Base-by-base conservation (phyloP, 2,329 filamentous ascomycete species). In the Claviceps sp. region DNA sequence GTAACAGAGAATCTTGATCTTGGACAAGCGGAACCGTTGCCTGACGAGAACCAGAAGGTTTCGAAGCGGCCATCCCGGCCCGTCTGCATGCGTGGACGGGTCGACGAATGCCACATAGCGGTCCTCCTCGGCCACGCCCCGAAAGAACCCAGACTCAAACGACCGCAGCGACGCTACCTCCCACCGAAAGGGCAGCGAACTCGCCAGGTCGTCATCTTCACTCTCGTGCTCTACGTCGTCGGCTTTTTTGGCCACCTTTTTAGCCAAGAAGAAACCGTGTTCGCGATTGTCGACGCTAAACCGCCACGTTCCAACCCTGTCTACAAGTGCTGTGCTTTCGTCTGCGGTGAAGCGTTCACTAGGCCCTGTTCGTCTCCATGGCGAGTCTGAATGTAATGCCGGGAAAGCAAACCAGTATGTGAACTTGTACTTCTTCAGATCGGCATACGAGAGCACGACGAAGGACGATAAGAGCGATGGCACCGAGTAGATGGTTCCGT, bases 381-480 rank as follows among this genome's bases (percentile, higher is more conserved):
- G 74, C 1, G 89, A 88, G 51, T 91, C 84, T 4, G 91, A 95
- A 65, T 95, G 90, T 45, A 98, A 76, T 16, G 91, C 89, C 1
- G 93, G 93, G 62, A 95, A 98, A 5, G 86, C 91, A 67, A 97
- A 97, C 82, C 94, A 95, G 70, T 97, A 97, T n/a, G 85, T 89
- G 65, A 97, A 96, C 56, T 84, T 88, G 71, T 97, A 97, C 64
- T 94, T 96, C 68, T 98, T 98, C 37, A 98, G 77, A 64, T 98
- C 91, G 56, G 93, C 91, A 65, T 88, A 98, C 16, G 89, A 95
- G 46, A 97, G 81, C 54, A 94, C 82, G 26, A 87, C 78, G 66
- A 96, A 97, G 6, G 88, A 93, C 4, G 89, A 83, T 18, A 98
- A 81, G 2, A 97, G 77, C 4, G 91, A 96, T 2, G 93, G 93